Evolutionary conservation across 1,139 yeast genomes (phyloP), one percentile per base, ranked within the genome.

Genomic region (Hansenula anomala): DNA sequence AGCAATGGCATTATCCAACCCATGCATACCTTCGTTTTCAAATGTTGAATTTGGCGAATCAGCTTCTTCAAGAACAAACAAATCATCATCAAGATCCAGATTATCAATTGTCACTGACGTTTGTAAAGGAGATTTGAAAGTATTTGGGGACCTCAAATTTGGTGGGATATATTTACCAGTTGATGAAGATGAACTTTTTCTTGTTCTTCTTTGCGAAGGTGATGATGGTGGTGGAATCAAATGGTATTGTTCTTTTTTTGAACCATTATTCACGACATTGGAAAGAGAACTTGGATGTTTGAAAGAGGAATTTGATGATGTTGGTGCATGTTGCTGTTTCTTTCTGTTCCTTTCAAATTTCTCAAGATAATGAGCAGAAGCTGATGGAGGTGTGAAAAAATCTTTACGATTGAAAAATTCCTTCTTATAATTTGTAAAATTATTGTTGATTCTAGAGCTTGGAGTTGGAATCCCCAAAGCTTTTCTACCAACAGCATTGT

Each of bases 361-460:
- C 49, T 78, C 87, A 82, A 82, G 73, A 54, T 81, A 82, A 50
- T 79, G 82, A 46, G 75, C 76, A 50, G 79, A 75, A 6, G 79
- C 83, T 20, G 89, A 78, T 43, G 82, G 84, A 2, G 94, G 94
- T 3, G 94, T 83, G 55, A 82, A 83, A 49, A 73, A 80, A 54
- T 83, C 90, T 48, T 79, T 83, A 43, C 90, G 69, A 50, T 75
- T 76, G 54, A 76, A 81, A 30, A 58, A 60, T 33, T 52, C 55
- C 35, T 49, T 49, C 34, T 48, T 54, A 45, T 60, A 64, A 24
- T 64, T 61, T 41, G 60, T 57, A 48, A 63, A 62, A 41, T 56
- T 64, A 43, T 56, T 59, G 45, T 63, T 59, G 39, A 63, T 60
- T 41, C 61, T 61, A 8, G 64, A 60, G 43, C 63, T 56, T 61